Evolutionary conservation across 2,329 filamentous ascomycete genomes (phyloP).

Genomic region (Botrytis hyacinthi): DNA sequence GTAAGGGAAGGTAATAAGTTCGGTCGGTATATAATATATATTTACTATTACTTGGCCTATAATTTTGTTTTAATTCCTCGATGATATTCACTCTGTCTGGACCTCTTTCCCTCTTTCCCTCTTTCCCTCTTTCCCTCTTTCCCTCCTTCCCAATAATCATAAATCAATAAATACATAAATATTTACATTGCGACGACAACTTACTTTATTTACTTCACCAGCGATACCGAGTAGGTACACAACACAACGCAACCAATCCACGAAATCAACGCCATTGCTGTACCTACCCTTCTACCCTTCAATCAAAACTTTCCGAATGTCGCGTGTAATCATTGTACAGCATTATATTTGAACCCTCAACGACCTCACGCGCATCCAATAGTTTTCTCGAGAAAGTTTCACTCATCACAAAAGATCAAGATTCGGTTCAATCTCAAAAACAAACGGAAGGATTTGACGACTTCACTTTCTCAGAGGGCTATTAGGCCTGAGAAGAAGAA

Average conservation of each 20-base stretch:
- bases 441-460: background rate
- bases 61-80: too few relatives aligned
- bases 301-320: slow-evolving; percentile 5
- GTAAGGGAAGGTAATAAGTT: background rate
- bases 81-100: background rate
- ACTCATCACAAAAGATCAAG: background rate
- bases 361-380: background rate
- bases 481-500: background rate
- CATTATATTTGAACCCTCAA: slow-evolving; percentile 2
- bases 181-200: background rate
- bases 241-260: background rate
- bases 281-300: background rate
- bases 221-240: background rate
- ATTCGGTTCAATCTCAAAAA: background rate
- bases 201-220: background rate
- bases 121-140: background rate
- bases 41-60: background rate
- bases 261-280: background rate
- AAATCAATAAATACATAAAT: background rate
- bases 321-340: slow-evolving; percentile 10
- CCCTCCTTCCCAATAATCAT: background rate
- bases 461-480: slow-evolving; percentile 1
- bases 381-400: background rate
- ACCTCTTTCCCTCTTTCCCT: background rate
- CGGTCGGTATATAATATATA: background rate